Base-by-base conservation (phyloP, 345 rosid species). In the Turritis glabra region DNA sequence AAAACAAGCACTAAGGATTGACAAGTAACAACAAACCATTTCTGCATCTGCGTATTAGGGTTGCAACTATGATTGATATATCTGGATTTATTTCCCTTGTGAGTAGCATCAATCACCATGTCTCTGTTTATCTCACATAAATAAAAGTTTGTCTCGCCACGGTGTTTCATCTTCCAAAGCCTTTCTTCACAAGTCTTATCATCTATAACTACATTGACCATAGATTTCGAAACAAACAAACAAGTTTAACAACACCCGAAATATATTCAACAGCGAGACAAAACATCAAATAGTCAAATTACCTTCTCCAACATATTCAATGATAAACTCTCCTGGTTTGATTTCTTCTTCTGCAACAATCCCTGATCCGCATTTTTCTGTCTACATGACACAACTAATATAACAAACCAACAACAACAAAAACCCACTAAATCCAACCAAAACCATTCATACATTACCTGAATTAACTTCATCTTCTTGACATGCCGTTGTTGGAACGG, bases 221-320 rank as follows among this genome's bases (percentile, higher is more conserved):
- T 43, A 57, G 6, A 18, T 22, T 48, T 7, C 2, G 17, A 27
- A 8, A 27, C 22, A 4, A 46, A 61, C 3, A 68, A 2, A 18
- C 35, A 61, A 3, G 9, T 17, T 58, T 17, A 80, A 52, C 59
- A 41, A 77, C 0, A 8, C 25, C 27, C 6, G 4, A 58, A 75
- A 46, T 15, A 47, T 13, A 60, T 71, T 62, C 61, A 72, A 10
- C 21, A 15, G 68, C n/a, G 29, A 54, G 21, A n/a, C 54, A 54
- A 72, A 69, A 59, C 64, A 74, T 47, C 21, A 53, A 57, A 26
- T 13, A 25, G 71, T 23, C 54, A 70, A 35, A 60, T 83, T 60
- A 96, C 99, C 96, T 90, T 96, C 98, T 54, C 99, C 99, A 17
- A 91, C 98, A 76, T 96, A 92, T 82, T 96, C 99, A 81, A 96